These are phyloP conservation scores for Fomitopsis pinicola DNA, from an alignment of 1,284 basidiomycete species.

Conservation along the genomic window DNA sequence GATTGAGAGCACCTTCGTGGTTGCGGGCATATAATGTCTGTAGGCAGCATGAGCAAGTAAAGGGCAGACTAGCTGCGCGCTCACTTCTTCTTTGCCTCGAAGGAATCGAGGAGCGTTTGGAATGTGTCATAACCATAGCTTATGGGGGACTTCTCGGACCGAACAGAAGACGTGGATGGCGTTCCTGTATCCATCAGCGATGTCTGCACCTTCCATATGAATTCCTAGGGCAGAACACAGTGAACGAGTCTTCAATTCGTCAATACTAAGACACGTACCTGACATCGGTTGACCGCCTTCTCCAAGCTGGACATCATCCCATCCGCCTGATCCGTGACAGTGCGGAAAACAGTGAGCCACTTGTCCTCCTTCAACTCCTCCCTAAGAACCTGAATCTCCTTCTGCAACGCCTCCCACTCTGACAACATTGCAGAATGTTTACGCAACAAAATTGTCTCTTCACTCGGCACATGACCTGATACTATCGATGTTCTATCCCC, in stretches of 20 bases:
- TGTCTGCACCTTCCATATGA: slow-evolving; percentile 74
- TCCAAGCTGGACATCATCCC: slow-evolving; percentile 96
- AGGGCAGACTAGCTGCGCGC: slow-evolving; percentile 16
- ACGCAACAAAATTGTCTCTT: slow-evolving; percentile 53
- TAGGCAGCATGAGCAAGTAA: slow-evolving; percentile 7
- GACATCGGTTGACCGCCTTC: slow-evolving; percentile 83
- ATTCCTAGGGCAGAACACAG: slow-evolving; percentile 47
- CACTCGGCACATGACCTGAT: slow-evolving; percentile 32
- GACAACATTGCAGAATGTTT: slow-evolving; percentile 64
- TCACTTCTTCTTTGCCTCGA: slow-evolving; percentile 82
- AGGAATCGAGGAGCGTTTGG: slow-evolving; percentile 63
- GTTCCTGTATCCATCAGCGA: slow-evolving; percentile 42
- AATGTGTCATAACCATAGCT: slow-evolving; percentile 62
- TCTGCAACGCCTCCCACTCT: slow-evolving; percentile 80
- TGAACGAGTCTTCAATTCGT: neutral
- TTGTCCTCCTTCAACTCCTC: slow-evolving; percentile 95
- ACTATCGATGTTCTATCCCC: slow-evolving; percentile 45
- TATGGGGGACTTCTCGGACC: slow-evolving; percentile 47
- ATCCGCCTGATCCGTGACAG: slow-evolving; percentile 88
- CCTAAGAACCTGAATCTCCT: slow-evolving; percentile 76
- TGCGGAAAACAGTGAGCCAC: slow-evolving; percentile 92
- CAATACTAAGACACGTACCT: slow-evolving; percentile 37
- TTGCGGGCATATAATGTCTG: slow-evolving; percentile 89
- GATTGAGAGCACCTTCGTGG: slow-evolving; percentile 88
- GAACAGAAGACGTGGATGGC: slow-evolving; percentile 39